These are phyloP conservation scores for Lagerstroemia speciosa DNA, from an alignment of 345 rosid genomes.

Conservation along the genomic window DNA sequence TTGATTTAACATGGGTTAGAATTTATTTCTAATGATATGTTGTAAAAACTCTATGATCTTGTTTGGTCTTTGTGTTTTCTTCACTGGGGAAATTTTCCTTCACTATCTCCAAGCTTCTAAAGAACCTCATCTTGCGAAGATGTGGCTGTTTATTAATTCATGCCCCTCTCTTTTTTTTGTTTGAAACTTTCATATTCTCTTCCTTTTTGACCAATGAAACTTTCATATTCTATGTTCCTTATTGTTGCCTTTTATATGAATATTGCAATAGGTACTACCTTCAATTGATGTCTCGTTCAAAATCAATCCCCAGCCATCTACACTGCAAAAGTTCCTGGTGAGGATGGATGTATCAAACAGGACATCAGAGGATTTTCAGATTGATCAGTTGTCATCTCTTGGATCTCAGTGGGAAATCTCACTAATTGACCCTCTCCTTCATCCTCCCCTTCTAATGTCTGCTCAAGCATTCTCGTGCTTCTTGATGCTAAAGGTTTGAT, in stretches of 20 bases:
- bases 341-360: slow-evolving; percentile 74
- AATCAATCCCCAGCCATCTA: slow-evolving; percentile 73
- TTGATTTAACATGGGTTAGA: background rate
- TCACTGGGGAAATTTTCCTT: slow-evolving; percentile 3
- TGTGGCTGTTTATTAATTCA: background rate
- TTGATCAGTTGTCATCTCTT: slow-evolving; percentile 69
- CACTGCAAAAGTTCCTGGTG: slow-evolving; percentile 71
- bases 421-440: slow-evolving; percentile 52
- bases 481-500: slow-evolving; percentile 68
- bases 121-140: background rate
- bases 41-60: background rate
- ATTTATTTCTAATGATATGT: background rate
- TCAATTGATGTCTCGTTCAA: slow-evolving; percentile 67
- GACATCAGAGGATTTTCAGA: slow-evolving; percentile 69
- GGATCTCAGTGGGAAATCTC: slow-evolving; percentile 81
- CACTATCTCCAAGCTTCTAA: background rate
- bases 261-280: slow-evolving; percentile 51
- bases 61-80: background rate
- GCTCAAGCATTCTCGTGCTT: slow-evolving; percentile 84
- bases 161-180: background rate
- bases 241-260: slow-evolving; percentile 3
- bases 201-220: too few relatives aligned
- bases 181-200: background rate
- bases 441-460: slow-evolving; percentile 52
- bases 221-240: background rate